These are phyloP conservation scores for Crassisporium funariophilum DNA, from an alignment of 768 basidiomycete genomes.

Conservation along the genomic window DNA sequence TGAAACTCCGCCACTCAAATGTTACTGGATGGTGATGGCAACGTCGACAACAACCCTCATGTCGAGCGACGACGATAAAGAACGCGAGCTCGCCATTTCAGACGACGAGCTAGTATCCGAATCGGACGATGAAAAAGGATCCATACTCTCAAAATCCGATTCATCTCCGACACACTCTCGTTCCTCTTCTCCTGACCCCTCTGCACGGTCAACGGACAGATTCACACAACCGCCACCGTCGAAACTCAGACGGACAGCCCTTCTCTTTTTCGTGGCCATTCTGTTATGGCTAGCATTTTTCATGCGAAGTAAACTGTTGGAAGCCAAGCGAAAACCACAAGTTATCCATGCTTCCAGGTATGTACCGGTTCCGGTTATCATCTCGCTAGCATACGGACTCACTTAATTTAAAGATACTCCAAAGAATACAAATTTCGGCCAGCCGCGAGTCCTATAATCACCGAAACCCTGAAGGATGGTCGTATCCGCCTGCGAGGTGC, in stretches of 20 bases:
- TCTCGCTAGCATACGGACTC: neutral
- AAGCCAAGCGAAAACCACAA: conserved; percentile 36
- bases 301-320: conserved; percentile 28
- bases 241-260: conserved; percentile 46
- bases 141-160: neutral
- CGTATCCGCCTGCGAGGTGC: conserved; percentile 72
- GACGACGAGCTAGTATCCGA: neutral
- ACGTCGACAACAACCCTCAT: neutral
- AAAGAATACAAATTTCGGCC: conserved; percentile 81
- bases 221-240: conserved; percentile 44
- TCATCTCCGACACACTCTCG: conserved; percentile 7
- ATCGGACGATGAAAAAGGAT: neutral
- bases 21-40: no score
- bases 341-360: conserved; percentile 65
- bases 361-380: neutral
- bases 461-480: conserved; percentile 74
- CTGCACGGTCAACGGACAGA: conserved; percentile 19
- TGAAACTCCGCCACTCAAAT: neutral
- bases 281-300: conserved; percentile 48
- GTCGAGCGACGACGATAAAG: neutral
- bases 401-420: conserved; percentile 60
- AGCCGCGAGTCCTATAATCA: conserved; percentile 83
- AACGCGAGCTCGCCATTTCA: neutral
- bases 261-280: conserved; percentile 42
- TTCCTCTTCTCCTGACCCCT: neutral